Evolutionary conservation across 2,329 filamentous ascomycete species (phyloP).

Genomic region (Hypomyces perniciosus): DNA sequence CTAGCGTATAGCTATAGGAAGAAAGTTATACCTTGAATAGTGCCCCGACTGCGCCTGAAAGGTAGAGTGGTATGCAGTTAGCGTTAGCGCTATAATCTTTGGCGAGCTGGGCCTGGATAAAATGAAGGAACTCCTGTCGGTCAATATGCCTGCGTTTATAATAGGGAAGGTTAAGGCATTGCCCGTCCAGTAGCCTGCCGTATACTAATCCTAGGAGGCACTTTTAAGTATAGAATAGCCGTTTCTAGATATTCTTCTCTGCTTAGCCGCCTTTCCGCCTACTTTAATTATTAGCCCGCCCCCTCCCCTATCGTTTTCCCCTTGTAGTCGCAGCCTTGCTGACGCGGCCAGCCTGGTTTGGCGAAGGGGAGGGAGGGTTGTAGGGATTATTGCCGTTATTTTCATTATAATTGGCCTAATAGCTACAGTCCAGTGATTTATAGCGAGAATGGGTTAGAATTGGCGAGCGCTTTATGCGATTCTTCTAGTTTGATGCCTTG

Average conservation of each 20-base stretch:
- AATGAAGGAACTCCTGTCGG: not conserved
- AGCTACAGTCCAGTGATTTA: not conserved
- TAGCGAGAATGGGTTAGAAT: not conserved
- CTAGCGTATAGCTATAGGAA: slow-evolving; percentile 31
- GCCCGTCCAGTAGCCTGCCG: slow-evolving; percentile 18
- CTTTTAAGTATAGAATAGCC: slow-evolving; percentile 23
- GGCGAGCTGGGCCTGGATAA: not conserved
- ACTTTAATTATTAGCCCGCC: no score
- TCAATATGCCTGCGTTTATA: not conserved
- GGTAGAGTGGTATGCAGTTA: slow-evolving; percentile 12
- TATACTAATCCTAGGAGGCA: slow-evolving; percentile 23
- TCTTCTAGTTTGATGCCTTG: slow-evolving; percentile 23
- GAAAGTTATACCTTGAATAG: slow-evolving; percentile 34
- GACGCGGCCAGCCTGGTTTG: not conserved
- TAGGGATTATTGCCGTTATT: not conserved
- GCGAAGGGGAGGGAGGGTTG: no score
- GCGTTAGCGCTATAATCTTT: not conserved
- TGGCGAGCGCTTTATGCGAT: slow-evolving; percentile 16
- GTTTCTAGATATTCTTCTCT: no score
- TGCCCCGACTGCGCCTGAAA: slow-evolving; percentile 23
- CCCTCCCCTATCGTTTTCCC: no score
- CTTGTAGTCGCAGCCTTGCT: no score
- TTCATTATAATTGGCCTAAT: not conserved
- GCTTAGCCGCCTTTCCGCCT: no score
- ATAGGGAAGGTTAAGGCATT: slow-evolving; percentile 1